Evolutionary conservation across 176 grass and related monocot species (phyloP).

Genomic region (Hyparrhenia diplandra): DNA sequence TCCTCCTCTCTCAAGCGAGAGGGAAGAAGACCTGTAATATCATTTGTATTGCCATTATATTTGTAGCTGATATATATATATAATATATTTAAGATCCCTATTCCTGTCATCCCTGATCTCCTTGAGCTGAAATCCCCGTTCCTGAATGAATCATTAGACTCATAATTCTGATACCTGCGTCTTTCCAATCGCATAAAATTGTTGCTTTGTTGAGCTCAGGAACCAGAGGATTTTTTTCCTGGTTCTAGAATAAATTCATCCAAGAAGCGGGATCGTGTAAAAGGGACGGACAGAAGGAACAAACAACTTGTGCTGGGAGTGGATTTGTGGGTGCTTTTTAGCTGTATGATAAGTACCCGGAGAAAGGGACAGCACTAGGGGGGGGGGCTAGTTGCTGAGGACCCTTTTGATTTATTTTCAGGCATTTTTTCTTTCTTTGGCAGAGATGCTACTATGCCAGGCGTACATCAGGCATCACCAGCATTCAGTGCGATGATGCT

Average conservation of each 20-base stretch:
- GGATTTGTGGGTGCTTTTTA: conserved; percentile 44
- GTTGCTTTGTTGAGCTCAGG: neutral
- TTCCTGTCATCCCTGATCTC: neutral
- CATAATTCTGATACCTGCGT: neutral
- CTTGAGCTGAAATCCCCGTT: neutral
- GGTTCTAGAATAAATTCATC: neutral
- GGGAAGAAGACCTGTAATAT: conserved; percentile 48
- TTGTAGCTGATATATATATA: conserved; percentile 42
- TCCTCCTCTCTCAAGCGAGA: conserved; percentile 20
- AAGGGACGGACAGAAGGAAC: conserved; percentile 49
- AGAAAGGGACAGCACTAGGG: conserved; percentile 25
- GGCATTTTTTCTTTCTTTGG: neutral
- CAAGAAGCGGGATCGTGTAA: neutral
- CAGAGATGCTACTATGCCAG: neutral
- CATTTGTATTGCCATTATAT: conserved; percentile 50
- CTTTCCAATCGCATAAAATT: neutral
- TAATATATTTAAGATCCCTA: conserved; percentile 30
- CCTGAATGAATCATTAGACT: neutral
- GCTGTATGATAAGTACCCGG: conserved; percentile 45
- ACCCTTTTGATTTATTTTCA: neutral
- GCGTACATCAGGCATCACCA: conserved; percentile 12
- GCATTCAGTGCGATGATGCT: conserved; percentile 23
- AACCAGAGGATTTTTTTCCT: neutral
- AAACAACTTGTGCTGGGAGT: conserved; percentile 24
- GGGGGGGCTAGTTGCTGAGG: neutral